These are phyloP conservation scores for Trichomonas vaginalis DNA, from an alignment of 208 protist species.

Conservation along the genomic window DNA sequence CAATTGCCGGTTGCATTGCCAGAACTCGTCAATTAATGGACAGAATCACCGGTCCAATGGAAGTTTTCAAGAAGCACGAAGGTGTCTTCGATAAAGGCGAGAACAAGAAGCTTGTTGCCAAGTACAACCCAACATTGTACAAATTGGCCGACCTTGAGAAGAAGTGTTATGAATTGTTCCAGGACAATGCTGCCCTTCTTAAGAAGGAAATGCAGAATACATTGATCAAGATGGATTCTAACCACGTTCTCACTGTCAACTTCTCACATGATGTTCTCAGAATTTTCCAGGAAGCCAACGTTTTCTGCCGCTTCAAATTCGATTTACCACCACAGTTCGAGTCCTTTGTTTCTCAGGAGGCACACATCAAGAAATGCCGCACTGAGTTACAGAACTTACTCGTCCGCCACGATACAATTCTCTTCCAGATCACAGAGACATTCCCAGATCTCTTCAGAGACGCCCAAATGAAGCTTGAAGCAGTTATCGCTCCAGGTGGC, in stretches of 20 bases:
- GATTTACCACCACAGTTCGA: not conserved
- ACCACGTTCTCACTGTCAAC: not conserved
- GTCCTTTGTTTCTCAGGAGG: not conserved
- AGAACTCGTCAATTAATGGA: not conserved
- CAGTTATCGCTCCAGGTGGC: not conserved
- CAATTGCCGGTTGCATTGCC: not conserved
- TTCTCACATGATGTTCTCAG: not conserved
- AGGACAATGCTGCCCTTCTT: not conserved
- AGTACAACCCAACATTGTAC: not conserved
- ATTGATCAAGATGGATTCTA: not conserved
- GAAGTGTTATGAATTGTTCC: not conserved
- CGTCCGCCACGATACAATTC: not conserved
- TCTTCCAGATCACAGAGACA: not conserved
- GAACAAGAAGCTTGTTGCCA: not conserved
- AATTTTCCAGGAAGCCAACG: not conserved
- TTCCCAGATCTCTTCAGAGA: not conserved
- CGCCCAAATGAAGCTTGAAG: not conserved
- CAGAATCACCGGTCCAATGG: not conserved
- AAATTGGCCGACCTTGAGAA: not conserved
- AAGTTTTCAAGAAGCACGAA: not conserved
- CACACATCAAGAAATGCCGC: not conserved
- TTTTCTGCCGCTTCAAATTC: not conserved
- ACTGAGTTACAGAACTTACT: not conserved
- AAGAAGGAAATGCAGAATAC: slow-evolving; percentile 17
- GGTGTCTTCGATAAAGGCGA: not conserved